Conservation (phyloP, 2,329 filamentous ascomycete genomes). For the Penicillium sp. region DNA sequence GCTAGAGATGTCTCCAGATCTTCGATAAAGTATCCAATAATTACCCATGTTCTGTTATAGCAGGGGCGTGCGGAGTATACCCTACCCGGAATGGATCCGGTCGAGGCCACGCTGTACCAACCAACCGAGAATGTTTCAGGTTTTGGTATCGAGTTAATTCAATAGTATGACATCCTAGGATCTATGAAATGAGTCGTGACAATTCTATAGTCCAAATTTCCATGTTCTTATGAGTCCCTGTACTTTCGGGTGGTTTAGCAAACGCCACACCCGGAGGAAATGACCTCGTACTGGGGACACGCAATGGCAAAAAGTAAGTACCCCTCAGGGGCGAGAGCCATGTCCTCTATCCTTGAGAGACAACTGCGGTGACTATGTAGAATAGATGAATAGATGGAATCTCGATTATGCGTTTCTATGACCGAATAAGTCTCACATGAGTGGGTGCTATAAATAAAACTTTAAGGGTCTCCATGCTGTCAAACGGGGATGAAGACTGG, state of each 20-base stretch:
- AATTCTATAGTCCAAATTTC: not conserved
- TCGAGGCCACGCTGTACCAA: not conserved
- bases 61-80: not conserved
- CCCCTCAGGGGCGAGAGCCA: not conserved
- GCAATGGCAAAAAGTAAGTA: not conserved
- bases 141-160: not conserved
- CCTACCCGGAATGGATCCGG: not conserved
- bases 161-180: not conserved
- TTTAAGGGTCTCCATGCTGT: not conserved
- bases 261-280: conserved; percentile 1
- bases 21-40: not conserved
- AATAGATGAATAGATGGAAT: not conserved
- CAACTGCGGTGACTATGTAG: not conserved
- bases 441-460: conserved; percentile 5
- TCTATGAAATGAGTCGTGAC: not conserved
- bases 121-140: not conserved
- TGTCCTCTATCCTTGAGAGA: not conserved
- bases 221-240: not conserved
- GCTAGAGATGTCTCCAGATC: not conserved
- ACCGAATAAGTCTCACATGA: not conserved
- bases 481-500: not conserved
- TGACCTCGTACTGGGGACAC: not conserved
- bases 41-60: not conserved
- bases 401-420: not conserved
- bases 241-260: not conserved